Evolutionary conservation across 108 stramenopile genomes (phyloP), one percentile per base, ranked within the genome.

Genomic region (Fragilariopsis cylindrus): DNA sequence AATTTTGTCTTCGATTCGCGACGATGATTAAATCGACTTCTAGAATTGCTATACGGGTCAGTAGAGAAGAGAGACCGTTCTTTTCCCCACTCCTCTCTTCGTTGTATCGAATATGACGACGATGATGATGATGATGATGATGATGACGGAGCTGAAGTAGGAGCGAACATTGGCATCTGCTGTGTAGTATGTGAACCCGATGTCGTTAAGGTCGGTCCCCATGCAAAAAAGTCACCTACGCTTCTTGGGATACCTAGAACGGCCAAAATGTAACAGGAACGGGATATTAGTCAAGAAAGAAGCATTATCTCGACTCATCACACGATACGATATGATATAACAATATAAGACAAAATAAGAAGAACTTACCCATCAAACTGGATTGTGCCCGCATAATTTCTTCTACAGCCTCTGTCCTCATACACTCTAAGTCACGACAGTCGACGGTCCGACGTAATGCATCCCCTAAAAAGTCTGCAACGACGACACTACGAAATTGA

Each of bases 401-500:
- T 69, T 93, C 87, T 13, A 87, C 91, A 15, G 83, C 80, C 82
- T 93, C 92, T 0, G 75, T 72, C 65, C 87, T 80, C 39, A 96
- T 69, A 70, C 92, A 96, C 7, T 73, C 74, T 60, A 93, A 66
- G 71, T 91, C 90, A 13, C 81, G 75, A 78, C 94, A 96, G 78
- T 93, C 94, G 50, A 96, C 78, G 15, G 84, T 73, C 5, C 78
- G 65, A 65, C 89, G 89, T 60, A 93, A 66, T 8, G 90, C 88
- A 60, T 90, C 83, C 13, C 94, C 94, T 16, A 93, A 75, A 72
- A 96, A 96, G 52, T 93, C 91, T 3, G 92, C 92, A 15, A 96
- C 90, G 13, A 89, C 81, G 11, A 92, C 72, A 11, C 79, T 69
- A 43, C 94, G 82, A 70, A 91, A 93, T 42, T 86, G 82, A 75